Evolutionary conservation across 148 eudicot genomes (phyloP), one percentile per base, ranked within the genome.

Genomic region (Persicaria maculosa): DNA sequence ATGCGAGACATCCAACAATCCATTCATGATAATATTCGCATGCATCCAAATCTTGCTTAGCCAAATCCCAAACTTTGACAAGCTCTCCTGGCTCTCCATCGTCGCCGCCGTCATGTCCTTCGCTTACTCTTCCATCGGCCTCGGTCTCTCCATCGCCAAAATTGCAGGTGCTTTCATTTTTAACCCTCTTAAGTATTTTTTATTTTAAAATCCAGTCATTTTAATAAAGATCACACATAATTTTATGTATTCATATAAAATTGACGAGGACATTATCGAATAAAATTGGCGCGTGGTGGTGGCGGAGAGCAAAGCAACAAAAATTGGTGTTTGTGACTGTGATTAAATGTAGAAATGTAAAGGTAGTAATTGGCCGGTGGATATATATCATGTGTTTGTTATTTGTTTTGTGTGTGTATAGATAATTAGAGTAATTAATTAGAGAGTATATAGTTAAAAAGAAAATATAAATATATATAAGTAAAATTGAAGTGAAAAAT

Each of bases 11-110:
- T 84, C 93, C 44, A 89, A 83, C 59, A 86, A 84, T 47, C 96
- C 93, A 0, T 91, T 79, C 73, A 94, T 91, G 98, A 80, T 83
- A 14, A 64, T 90, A 62, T 95, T 88, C 47, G 98, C 84, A 12
- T 76, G 78, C 31, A 78, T 92, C 44, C 97, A 95, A 79, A 81
- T 95, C 1, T 4, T 95, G 46, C 77, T 95, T 25, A 92, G 98
- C 75, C 98, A 95, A 83, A 95, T 95, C 47, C 96, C 93, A 0
- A 83, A 95, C 77, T 95, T 95, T 74, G 84, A 83, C 73, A 81
- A 95, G 84, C 88, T 95, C 40, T 88, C 93, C 7, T 95, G 97
- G 98, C 93, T 95, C 11, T 95, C 98, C 3, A 87, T 95, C 4
- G 69, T 95, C 1, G 97, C 98, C 0, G 91, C 98, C 3, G 72